phyloP scores from a whole-genome alignment of 805 yeast genomes.

The Sugiyamaella floridensis region DNA sequence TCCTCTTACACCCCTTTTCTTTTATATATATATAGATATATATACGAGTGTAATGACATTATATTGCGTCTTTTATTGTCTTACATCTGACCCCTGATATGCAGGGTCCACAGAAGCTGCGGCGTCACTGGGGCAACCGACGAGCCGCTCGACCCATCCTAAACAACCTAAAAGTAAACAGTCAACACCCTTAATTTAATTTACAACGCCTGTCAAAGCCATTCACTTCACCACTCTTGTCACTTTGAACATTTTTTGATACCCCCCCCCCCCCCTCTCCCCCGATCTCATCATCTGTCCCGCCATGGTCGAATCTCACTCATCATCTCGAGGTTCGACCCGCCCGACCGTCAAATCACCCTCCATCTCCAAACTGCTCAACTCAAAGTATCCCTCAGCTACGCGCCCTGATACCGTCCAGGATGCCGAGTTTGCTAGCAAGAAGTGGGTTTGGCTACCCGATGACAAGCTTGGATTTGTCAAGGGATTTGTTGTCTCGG shows the following conservation, averaged over 20 bases:
- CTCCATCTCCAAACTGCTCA: slow-evolving; percentile 10
- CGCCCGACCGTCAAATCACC: not conserved
- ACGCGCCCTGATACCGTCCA: slow-evolving; percentile 9
- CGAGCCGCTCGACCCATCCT: not conserved
- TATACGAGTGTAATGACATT: too few relatives aligned
- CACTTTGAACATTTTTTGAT: not conserved
- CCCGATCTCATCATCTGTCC: not conserved
- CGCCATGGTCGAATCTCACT: not conserved
- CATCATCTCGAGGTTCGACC: not conserved
- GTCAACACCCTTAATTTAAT: not conserved
- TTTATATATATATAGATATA: too few relatives aligned
- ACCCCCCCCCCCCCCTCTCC: not conserved
- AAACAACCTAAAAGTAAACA: not conserved
- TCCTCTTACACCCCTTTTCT: too few relatives aligned
- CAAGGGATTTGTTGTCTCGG: slow-evolving; percentile 52
- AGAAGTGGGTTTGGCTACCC: slow-evolving; percentile 75
- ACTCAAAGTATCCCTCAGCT: not conserved
- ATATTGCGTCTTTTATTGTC: not conserved
- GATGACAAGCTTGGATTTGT: slow-evolving; percentile 50
- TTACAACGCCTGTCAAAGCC: not conserved
- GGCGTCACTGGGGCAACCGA: not conserved
- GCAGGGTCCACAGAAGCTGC: slow-evolving; percentile 13
- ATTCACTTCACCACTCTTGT: not conserved
- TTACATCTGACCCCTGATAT: not conserved
- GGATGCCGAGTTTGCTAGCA: slow-evolving; percentile 28